Evolutionary conservation across 495 filamentous ascomycete species (phyloP), one percentile per base, ranked within the genome.

Genomic region (Neurospora sp.): DNA sequence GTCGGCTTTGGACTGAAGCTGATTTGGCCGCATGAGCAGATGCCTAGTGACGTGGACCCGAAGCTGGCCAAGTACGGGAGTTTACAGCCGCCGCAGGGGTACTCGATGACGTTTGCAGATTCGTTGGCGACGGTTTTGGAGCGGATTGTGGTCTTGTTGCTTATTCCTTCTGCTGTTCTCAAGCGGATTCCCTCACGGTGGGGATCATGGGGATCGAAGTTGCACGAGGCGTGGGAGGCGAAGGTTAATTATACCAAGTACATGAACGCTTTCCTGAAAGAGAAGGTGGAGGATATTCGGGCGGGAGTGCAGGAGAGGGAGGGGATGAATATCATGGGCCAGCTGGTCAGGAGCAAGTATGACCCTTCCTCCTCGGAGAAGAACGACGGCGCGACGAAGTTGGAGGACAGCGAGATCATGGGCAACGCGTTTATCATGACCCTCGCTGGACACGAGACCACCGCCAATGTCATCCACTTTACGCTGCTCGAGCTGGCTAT

Each of bases 391-490:
- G 48, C 38, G 22, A 31, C 12, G 53, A 74, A 81, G 39, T 76
- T 90, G 12, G 79, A 79, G 4, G 85, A 90, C 74, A 80, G 81
- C 17, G 90, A 92, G 68, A 89, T 93, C 74, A 82, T 91, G 35
- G 89, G 89, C 40, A 91, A 93, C 76, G 87, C 89, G 12, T 93
- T 92, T 78, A 86, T 92, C 75, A 89, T 91, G 78, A 86, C 89
- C 48, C 82, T 93, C 16, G 90, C 91, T 1, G 91, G 91, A 27
- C 91, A 93, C 78, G 91, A 93, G 77, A 91, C 91, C 1, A 88
- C 89, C 4, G 90, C 90, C 68, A 91, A 91, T 79, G 84, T 84
- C 1, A 79, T 91, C 10, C 89, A 92, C 76, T 91, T 89, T 76
- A 80, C 86, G 16, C 79, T 92, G 2, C 68, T 90, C 65, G 82